Percentiles rank a stretch among this genome's conserved stretches.
Evolutionary conservation across 2,329 filamentous ascomycete species (phyloP).

Genomic region (Aplosporella prunicola): DNA sequence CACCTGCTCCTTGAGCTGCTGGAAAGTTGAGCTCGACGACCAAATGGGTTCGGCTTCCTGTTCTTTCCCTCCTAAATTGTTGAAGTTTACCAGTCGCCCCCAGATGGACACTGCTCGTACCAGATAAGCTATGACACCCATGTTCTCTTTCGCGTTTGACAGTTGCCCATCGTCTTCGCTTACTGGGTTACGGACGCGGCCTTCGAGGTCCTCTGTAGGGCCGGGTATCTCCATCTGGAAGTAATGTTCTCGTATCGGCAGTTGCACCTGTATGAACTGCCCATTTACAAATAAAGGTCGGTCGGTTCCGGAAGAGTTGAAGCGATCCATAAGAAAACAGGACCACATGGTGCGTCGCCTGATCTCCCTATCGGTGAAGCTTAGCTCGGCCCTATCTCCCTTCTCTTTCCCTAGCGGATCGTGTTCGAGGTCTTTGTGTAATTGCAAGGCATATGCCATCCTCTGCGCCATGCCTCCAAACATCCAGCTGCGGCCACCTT

Average conservation of each 20-base stretch:
- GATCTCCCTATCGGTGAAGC: conserved; percentile 89
- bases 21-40: conserved; percentile 69
- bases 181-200: conserved; percentile 55
- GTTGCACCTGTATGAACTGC: conserved; percentile 76
- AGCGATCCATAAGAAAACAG: conserved; percentile 93
- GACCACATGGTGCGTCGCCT: conserved; percentile 94
- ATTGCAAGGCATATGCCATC: conserved; percentile 91
- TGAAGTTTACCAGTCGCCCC: conserved; percentile 80
- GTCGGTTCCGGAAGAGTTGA: conserved; percentile 92
- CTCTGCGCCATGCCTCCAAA: conserved; percentile 89
- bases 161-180: conserved; percentile 55
- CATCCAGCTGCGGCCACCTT: conserved; percentile 92
- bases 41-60: conserved; percentile 70
- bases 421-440: conserved; percentile 83
- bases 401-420: conserved; percentile 61
- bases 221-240: conserved; percentile 89
- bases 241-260: conserved; percentile 82
- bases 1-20: conserved; percentile 58
- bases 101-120: conserved; percentile 78
- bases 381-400: conserved; percentile 52
- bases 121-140: conserved; percentile 89
- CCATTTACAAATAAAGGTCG: conserved; percentile 85
- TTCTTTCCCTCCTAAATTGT: conserved; percentile 83
- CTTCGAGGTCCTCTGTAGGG: conserved; percentile 72
- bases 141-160: conserved; percentile 64